These are phyloP conservation scores for Sapria himalayana DNA, from an alignment of 345 rosid genomes.

Conservation along the genomic window DNA sequence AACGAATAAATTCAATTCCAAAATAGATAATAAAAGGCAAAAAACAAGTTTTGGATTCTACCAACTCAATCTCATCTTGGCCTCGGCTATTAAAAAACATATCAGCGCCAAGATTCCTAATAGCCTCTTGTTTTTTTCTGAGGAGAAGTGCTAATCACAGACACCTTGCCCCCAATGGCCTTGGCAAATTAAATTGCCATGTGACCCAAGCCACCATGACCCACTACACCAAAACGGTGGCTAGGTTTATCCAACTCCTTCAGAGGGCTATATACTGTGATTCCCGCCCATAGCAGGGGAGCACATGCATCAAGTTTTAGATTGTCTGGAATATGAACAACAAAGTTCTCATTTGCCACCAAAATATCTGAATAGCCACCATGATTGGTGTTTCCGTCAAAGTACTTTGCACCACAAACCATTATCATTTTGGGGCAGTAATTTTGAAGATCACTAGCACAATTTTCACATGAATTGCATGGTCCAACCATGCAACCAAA, in stretches of 20 bases:
- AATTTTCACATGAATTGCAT: constrained; percentile 10
- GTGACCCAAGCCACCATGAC: constrained; percentile 39
- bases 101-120: constrained; percentile 29
- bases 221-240: constrained; percentile 29
- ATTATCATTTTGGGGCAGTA: constrained; percentile 6
- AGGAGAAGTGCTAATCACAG: constrained; percentile 42
- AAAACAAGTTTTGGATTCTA: background rate
- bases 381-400: constrained; percentile 41
- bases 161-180: constrained; percentile 38
- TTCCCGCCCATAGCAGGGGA: constrained; percentile 36
- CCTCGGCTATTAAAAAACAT: constrained; percentile 16
- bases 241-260: constrained; percentile 22
- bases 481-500: constrained; percentile 42
- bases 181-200: constrained; percentile 34
- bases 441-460: constrained; percentile 3
- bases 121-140: constrained; percentile 31
- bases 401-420: constrained; percentile 11
- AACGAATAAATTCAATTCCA: background rate
- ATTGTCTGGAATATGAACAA: constrained; percentile 31
- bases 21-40: background rate
- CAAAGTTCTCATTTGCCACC: constrained; percentile 38
- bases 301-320: constrained; percentile 44
- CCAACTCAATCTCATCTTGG: constrained; percentile 10
- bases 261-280: constrained; percentile 31
- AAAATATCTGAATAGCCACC: constrained; percentile 38